Evolutionary conservation across 495 filamentous ascomycete genomes (phyloP).

Genomic region (Annulohypoxylon maeteangense): DNA sequence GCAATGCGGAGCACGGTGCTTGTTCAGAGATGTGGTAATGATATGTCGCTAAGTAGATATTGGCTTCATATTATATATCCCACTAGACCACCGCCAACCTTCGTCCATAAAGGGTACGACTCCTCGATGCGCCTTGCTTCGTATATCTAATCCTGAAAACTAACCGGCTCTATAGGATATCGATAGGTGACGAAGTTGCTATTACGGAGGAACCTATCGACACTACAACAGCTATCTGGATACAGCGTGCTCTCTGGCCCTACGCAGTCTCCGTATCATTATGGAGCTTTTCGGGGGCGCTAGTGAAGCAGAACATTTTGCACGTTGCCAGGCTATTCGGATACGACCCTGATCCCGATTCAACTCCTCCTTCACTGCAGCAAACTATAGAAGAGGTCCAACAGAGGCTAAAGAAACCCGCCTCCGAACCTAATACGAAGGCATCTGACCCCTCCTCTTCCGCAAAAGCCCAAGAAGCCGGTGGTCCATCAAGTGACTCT

Average conservation of each 20-base stretch:
- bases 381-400: constrained; percentile 45
- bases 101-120: constrained; percentile 53
- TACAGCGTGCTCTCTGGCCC: constrained; percentile 52
- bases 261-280: constrained; percentile 46
- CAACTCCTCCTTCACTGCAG: constrained; percentile 28
- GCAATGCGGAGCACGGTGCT: constrained; percentile 27
- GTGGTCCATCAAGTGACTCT: constrained; percentile 32
- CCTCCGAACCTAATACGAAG: constrained; percentile 25
- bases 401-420: constrained; percentile 48
- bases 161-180: constrained; percentile 44
- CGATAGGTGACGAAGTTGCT: constrained; percentile 49
- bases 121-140: not conserved
- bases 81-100: constrained; percentile 53
- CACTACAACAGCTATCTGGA: constrained; percentile 39
- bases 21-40: constrained; percentile 29
- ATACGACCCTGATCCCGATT: constrained; percentile 32
- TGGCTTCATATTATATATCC: constrained; percentile 59
- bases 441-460: constrained; percentile 22
- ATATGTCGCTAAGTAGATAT: constrained; percentile 39
- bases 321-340: constrained; percentile 49
- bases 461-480: constrained; percentile 26
- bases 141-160: not conserved
- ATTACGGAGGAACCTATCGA: constrained; percentile 48
- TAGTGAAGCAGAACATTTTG: constrained; percentile 45
- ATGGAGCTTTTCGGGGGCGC: constrained; percentile 49